Percentiles rank a stretch among this genome's conserved stretches.
These are phyloP conservation scores for Eudorina sp. DNA, from an alignment of 139 green algal species.

Conservation along the genomic window DNA sequence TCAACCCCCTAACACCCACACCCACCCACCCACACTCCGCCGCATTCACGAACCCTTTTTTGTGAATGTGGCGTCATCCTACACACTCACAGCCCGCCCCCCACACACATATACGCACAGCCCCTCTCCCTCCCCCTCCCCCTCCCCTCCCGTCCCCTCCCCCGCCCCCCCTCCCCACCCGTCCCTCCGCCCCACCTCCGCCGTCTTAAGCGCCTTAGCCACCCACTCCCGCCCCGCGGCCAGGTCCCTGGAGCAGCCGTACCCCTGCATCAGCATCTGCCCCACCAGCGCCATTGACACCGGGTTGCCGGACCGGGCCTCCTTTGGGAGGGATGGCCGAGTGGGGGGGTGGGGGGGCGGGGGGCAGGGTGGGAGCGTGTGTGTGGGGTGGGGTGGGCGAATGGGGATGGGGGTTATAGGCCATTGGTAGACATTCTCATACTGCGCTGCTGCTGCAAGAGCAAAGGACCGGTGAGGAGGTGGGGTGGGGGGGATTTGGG, in stretches of 20 bases:
- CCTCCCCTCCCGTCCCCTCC: not conserved
- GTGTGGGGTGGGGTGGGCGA: too few relatives aligned
- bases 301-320: slow-evolving; percentile 32
- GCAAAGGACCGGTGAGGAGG: too few relatives aligned
- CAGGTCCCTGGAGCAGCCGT: slow-evolving; percentile 22
- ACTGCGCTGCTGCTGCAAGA: too few relatives aligned
- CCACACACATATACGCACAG: too few relatives aligned
- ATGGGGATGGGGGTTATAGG: too few relatives aligned
- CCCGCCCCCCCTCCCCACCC: not conserved
- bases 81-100: too few relatives aligned
- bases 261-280: slow-evolving; percentile 51
- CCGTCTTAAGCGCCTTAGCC: slow-evolving; percentile 20
- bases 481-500: not conserved
- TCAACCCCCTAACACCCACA: not conserved
- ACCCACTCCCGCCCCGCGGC: slow-evolving; percentile 26
- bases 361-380: not conserved
- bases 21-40: not conserved
- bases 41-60: too few relatives aligned
- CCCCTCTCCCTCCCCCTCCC: not conserved
- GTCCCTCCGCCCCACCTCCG: not conserved
- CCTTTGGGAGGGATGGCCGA: not conserved
- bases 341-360: not conserved
- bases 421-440: too few relatives aligned
- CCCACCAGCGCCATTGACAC: slow-evolving; percentile 51
- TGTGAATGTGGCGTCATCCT: too few relatives aligned